phyloP scores from a whole-genome alignment of 176 grass and related monocot species.

The Lolium perenne region DNA sequence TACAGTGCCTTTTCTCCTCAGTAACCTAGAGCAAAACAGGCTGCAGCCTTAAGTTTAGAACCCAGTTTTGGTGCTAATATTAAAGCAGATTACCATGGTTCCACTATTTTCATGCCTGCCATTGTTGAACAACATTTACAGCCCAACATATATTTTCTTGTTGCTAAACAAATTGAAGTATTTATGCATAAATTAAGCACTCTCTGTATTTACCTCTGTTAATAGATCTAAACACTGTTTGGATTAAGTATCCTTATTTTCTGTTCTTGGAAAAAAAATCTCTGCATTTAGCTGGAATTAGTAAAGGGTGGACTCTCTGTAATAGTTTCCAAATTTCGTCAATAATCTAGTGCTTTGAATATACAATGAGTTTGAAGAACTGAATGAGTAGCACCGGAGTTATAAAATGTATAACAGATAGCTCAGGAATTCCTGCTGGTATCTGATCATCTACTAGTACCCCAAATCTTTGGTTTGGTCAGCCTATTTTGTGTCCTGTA shows the following conservation, averaged over 20 bases:
- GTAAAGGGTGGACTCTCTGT: not conserved
- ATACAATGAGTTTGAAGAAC: slow-evolving; percentile 7
- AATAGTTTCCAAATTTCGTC: slow-evolving; percentile 1
- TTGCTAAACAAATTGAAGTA: not conserved
- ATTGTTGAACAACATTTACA: slow-evolving; percentile 21
- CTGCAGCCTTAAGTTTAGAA: not conserved
- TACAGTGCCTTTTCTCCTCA: slow-evolving; percentile 9
- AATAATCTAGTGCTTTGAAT: slow-evolving; percentile 1
- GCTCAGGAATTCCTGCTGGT: slow-evolving; percentile 15
- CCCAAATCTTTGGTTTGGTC: slow-evolving; percentile 30
- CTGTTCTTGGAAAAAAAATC: not conserved
- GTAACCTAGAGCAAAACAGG: slow-evolving; percentile 1
- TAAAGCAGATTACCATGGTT: slow-evolving; percentile 30
- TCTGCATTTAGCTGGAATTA: not conserved
- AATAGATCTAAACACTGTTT: not conserved
- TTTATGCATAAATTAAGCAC: slow-evolving; percentile 14
- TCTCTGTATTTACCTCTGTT: slow-evolving; percentile 3
- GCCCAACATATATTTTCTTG: not conserved
- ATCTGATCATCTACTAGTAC: slow-evolving; percentile 26
- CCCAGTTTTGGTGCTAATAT: slow-evolving; percentile 11
- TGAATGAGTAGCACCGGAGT: slow-evolving; percentile 11
- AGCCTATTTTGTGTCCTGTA: not conserved
- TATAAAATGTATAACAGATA: not conserved
- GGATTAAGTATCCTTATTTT: slow-evolving; percentile 23
- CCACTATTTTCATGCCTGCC: not conserved